Base-by-base conservation (phyloP, 78 protist genomes). In the Monosiga brevicollis region DNA sequence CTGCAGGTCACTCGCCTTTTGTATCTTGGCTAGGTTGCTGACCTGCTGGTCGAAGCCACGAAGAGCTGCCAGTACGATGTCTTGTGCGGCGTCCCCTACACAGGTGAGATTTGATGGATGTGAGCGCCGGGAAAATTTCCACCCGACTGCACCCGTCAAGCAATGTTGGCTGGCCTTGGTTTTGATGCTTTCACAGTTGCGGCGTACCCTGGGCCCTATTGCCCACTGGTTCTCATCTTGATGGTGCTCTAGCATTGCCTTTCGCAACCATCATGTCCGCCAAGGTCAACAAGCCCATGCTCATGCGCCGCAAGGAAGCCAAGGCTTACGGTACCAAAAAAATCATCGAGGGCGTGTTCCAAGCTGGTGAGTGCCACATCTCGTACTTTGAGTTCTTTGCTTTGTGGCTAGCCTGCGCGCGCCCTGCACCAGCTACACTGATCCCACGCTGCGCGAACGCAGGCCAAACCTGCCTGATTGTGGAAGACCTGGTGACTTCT, bases 291-390 rank as follows among this genome's bases (percentile, higher is more conserved):
- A 43, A 73, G 41, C 95, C 95, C 42, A 86, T 90, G 90, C 82
- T 93, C 3, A 43, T 90, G 42, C 78, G 88, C 36, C 83, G 95
- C 54, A 90, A 90, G 83, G 95, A 93, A 83, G 90, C 87, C 32
- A 93, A 93, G 87, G 90, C 84, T 41, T 90, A 93, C 84, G 95
- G 95, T 49, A 90, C 93, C 38, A 79, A 78, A 40, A 90, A 90
- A 42, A 41, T 85, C 72, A 88, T 93, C 78, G 95, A 93, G 76
- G 95, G 95, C 72, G 87, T 49, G 42, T 87, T 55, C 86, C 84
- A 84, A 35, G 81, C 74, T 6, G 93, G 93, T 40, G 90, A 80
- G 62, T 49, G 62, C 62, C 6, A n/a, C n/a, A n/a, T n/a, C n/a
- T n/a, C n/a, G n/a, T n/a, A n/a, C n/a, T n/a, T n/a, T n/a, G n/a